Evolutionary conservation across 331 rosid genomes (phyloP).

Genomic region (Cydonia oblonga): DNA sequence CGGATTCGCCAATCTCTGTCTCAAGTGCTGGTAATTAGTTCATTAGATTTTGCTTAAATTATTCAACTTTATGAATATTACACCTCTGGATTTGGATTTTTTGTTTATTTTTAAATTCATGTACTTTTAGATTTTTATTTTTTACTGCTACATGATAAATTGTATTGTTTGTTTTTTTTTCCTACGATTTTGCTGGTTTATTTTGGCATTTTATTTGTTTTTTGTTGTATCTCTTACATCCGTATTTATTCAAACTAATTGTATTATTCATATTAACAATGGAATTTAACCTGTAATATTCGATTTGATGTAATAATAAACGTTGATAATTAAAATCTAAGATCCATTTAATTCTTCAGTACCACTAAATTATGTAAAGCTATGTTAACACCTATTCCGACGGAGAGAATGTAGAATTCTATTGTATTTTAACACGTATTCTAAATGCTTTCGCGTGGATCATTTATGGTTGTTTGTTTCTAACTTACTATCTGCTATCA

Average conservation of each 20-base stretch:
- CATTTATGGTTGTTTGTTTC: neutral
- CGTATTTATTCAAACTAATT: neutral
- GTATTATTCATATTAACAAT: neutral
- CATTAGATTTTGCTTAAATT: neutral
- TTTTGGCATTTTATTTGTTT: neutral
- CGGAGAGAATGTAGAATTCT: neutral
- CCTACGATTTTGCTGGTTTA: neutral
- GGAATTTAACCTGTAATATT: neutral
- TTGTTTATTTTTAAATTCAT: neutral
- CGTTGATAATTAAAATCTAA: neutral
- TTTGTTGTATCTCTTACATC: neutral
- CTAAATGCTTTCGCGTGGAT: neutral
- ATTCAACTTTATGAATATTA: conserved; percentile 1
- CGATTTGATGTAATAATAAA: neutral
- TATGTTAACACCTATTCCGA: neutral
- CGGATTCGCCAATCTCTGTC: conserved; percentile 75
- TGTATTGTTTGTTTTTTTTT: neutral
- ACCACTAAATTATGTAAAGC: neutral
- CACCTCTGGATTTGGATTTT: conserved; percentile 2
- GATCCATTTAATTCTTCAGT: neutral
- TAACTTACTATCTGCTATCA: neutral
- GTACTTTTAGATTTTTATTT: neutral
- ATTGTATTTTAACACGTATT: neutral
- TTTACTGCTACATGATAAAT: neutral
- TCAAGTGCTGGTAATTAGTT: conserved; percentile 75